These are phyloP conservation scores for Fusarium fracticaudum DNA, from an alignment of 2,329 filamentous ascomycete species.

Conservation along the genomic window DNA sequence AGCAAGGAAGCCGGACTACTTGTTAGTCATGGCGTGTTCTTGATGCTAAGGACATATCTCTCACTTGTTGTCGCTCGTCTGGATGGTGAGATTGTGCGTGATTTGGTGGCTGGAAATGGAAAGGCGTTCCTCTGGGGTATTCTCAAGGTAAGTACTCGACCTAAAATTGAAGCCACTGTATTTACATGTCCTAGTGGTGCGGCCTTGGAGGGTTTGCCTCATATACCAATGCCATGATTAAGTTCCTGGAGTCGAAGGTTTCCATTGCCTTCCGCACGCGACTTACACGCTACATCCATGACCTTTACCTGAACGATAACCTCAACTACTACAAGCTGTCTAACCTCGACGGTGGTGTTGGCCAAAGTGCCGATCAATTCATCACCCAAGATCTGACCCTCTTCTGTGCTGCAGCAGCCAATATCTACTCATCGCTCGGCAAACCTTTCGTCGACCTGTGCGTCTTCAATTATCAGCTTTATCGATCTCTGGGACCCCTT, in stretches of 20 bases:
- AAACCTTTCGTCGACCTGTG: constrained; percentile 97
- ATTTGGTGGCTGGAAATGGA: constrained; percentile 94
- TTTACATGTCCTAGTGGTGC: constrained; percentile 71
- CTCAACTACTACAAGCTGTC: constrained; percentile 96
- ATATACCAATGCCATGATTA: constrained; percentile 99
- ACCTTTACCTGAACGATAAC: constrained; percentile 93
- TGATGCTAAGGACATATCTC: constrained; percentile 92
- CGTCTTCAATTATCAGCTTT: constrained; percentile 98
- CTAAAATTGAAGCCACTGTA: neutral
- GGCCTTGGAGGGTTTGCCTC: constrained; percentile 92
- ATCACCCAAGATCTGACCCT: constrained; percentile 97
- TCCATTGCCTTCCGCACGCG: constrained; percentile 97
- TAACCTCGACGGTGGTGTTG: constrained; percentile 92
- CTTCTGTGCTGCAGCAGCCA: constrained; percentile 92
- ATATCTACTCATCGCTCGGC: constrained; percentile 94
- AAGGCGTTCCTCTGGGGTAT: constrained; percentile 89
- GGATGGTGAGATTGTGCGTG: constrained; percentile 95
- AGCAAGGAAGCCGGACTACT: constrained; percentile 95
- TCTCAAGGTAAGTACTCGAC: constrained; percentile 66
- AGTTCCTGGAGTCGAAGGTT: constrained; percentile 96
- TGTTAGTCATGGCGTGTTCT: constrained; percentile 86
- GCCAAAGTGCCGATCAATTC: constrained; percentile 92
- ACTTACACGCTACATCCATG: constrained; percentile 95
- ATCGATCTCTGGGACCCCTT: constrained; percentile 87
- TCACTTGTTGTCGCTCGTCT: constrained; percentile 91